Evolutionary conservation across 1,284 basidiomycete species (phyloP).

Genomic region (Polyporus tsugae): DNA sequence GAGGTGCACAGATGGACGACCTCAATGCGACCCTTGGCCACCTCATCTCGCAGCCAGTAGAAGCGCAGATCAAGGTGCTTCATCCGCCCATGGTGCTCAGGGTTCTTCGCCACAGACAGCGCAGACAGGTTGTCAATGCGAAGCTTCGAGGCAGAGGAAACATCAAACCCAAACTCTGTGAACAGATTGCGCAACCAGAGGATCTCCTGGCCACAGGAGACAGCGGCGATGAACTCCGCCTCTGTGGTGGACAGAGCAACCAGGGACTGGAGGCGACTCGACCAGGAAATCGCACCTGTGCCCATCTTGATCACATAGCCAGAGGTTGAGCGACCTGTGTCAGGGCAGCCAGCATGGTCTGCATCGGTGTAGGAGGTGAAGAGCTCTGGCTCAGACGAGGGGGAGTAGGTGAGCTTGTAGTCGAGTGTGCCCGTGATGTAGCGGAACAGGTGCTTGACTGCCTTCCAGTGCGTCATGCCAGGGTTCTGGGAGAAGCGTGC

Average conservation of each 20-base stretch:
- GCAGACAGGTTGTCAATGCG: too few relatives aligned
- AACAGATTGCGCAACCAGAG: not conserved
- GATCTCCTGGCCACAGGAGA: too few relatives aligned
- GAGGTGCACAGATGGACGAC: too few relatives aligned
- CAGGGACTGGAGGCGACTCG: not conserved
- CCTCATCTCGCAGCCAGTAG: too few relatives aligned
- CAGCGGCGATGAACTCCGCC: not conserved
- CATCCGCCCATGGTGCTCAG: too few relatives aligned
- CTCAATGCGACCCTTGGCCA: too few relatives aligned
- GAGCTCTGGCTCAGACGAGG: not conserved
- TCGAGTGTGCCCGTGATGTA: constrained; percentile 34
- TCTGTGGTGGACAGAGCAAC: not conserved
- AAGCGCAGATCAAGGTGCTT: too few relatives aligned
- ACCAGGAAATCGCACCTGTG: constrained; percentile 1
- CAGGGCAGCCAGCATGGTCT: constrained; percentile 18
- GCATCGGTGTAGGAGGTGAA: constrained; percentile 3
- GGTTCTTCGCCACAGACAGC: too few relatives aligned
- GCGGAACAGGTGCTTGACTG: constrained; percentile 31
- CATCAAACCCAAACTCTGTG: not conserved
- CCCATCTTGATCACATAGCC: constrained; percentile 25
- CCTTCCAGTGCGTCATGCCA: constrained; percentile 32
- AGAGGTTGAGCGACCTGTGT: constrained; percentile 16
- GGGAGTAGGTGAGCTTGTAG: constrained; percentile 7
- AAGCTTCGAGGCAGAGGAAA: not conserved
- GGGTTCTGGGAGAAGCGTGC: constrained; percentile 24